These are phyloP conservation scores for Scleroderma citrinum DNA, from an alignment of 768 basidiomycete genomes.

Conservation along the genomic window DNA sequence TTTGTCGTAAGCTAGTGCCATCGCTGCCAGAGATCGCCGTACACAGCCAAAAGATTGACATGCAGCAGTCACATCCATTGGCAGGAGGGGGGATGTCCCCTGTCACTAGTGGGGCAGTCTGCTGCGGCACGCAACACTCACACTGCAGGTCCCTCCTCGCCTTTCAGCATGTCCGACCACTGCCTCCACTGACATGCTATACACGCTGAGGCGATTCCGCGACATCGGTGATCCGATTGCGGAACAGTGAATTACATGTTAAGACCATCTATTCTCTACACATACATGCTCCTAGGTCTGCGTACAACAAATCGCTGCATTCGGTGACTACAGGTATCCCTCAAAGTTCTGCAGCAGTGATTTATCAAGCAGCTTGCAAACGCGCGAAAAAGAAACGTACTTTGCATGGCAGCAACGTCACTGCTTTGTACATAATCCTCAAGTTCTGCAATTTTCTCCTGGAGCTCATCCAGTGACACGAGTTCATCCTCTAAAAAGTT, in stretches of 20 bases:
- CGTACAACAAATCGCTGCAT: too few species aligned
- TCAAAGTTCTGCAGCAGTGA: conserved; percentile 16
- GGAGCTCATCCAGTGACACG: conserved; percentile 87
- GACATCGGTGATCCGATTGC: neutral
- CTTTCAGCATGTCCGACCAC: neutral
- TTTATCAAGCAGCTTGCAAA: too few species aligned
- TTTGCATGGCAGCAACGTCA: conserved; percentile 93
- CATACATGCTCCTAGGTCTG: neutral
- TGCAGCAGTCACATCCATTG: neutral
- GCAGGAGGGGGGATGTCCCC: neutral
- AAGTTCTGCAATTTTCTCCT: conserved; percentile 82
- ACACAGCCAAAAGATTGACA: conserved; percentile 10
- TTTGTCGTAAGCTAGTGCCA: conserved; percentile 6
- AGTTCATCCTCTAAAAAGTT: conserved; percentile 79
- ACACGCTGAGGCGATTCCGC: neutral
- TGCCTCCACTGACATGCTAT: neutral
- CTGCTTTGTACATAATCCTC: conserved; percentile 89
- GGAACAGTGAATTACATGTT: neutral
- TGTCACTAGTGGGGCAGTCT: neutral
- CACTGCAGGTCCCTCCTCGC: neutral
- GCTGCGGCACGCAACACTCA: neutral
- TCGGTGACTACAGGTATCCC: neutral
- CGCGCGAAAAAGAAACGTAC: conserved; percentile 32
- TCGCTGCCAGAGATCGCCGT: conserved; percentile 13
- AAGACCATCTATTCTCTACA: neutral